Evolutionary conservation across 139 green algal species (phyloP).

Genomic region (Chlamydomonas applanata): DNA sequence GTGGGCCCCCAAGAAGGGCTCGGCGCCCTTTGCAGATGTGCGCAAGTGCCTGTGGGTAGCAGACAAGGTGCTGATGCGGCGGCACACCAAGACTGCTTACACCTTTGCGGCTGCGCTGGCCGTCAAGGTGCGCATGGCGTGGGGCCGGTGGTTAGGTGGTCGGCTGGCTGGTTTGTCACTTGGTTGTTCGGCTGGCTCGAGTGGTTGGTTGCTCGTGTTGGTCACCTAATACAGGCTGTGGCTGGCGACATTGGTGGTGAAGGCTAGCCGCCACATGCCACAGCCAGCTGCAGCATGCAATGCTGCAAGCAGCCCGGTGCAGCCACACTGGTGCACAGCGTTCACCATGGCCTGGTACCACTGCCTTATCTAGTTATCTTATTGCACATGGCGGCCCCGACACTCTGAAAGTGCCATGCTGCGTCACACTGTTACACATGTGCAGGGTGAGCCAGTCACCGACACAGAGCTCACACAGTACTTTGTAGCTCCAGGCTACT

Average conservation of each 20-base stretch:
- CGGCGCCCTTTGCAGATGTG: slow-evolving; percentile 23
- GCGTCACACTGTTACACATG: not conserved
- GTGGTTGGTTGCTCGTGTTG: too few species aligned
- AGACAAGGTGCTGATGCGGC: slow-evolving; percentile 26
- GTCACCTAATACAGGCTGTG: too few species aligned
- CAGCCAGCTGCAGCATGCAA: too few species aligned
- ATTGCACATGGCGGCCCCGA: too few species aligned
- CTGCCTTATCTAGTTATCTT: too few species aligned
- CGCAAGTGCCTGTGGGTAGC: slow-evolving; percentile 42
- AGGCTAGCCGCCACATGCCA: too few species aligned
- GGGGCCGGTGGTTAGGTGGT: not conserved
- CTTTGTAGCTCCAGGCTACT: slow-evolving; percentile 27
- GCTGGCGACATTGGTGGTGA: too few species aligned
- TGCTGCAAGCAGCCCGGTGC: too few species aligned
- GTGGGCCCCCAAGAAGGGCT: slow-evolving; percentile 24
- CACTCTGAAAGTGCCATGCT: too few species aligned
- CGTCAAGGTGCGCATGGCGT: slow-evolving; percentile 15
- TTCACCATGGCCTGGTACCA: too few species aligned
- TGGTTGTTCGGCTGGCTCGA: too few species aligned
- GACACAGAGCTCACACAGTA: slow-evolving; percentile 21
- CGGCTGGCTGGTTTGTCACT: not conserved
- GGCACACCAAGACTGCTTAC: slow-evolving; percentile 35
- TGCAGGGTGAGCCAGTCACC: slow-evolving; percentile 14
- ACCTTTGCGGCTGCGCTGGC: slow-evolving; percentile 27
- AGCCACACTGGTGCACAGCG: too few species aligned